Base-by-base conservation (phyloP, 1,284 basidiomycete species). In the Boletus sp. region DNA sequence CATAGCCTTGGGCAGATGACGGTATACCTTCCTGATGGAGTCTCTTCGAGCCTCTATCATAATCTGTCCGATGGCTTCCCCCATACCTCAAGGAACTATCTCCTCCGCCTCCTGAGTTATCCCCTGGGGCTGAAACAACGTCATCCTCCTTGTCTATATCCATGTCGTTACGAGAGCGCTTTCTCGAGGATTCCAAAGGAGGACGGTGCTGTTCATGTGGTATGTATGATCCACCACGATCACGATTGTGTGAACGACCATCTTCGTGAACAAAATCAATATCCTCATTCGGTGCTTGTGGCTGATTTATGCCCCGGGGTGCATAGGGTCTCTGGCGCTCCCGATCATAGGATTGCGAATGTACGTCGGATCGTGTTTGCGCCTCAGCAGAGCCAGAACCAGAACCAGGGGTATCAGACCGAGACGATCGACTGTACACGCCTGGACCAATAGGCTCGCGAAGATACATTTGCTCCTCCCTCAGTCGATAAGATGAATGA, bases 121-220 rank as follows among this genome's bases (percentile, higher is more conserved):
- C 65, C 41, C 67, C 53, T n/a, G 55, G 38, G 43, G 59, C 58
- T 74, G 56, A 66, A 51, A 63, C 67, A 55, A 73, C 70, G 46
- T 74, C 75, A 57, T 71, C 72, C 40, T 79, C 67, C 26, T 57
- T 67, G 47, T 72, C 79, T 44, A 79, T 69, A 40, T 84, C 81
- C 78, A 82, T 79, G 43, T 83, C 81, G 43, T 74, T 74, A 50
- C 79, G 71, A 52, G 68, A 72, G 48, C 82, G 73, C 59, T 82
- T 83, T 59, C 79, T 73, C 46, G 78, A 71, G 42, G 61, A 13
- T 34, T 65, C 68, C 48, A 59, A 51, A 64, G 50, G 49, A 37
- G 59, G 54, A 14, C 44, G 62, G 26, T 65, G 60, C 50, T 67
- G 64, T 38, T 65, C 64, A 38, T 55, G 53, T 51, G 53, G 58